Evolutionary conservation across 345 rosid species (phyloP).

Genomic region (Eutrema japonicum): DNA sequence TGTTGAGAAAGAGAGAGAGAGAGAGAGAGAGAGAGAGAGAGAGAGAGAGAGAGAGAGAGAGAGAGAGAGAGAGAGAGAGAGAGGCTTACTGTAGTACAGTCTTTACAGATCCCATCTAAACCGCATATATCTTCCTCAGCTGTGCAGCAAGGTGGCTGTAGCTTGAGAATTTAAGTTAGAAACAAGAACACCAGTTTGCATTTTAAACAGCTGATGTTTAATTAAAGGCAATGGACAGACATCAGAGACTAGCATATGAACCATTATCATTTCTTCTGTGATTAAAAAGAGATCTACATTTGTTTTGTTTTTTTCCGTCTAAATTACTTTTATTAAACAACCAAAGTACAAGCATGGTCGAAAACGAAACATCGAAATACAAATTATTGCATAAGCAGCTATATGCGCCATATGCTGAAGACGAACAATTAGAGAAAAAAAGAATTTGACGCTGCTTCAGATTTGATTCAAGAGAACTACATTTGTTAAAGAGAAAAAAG

Average conservation of each 20-base stretch:
- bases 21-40: constrained; percentile 13
- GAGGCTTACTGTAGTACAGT: constrained; percentile 83
- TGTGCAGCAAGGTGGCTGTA: constrained; percentile 91
- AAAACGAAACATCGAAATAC: no score
- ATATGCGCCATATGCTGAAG: no score
- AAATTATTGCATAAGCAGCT: no score
- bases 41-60: constrained; percentile 8
- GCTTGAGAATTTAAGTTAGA: constrained; percentile 31
- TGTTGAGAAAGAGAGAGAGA: constrained; percentile 10
- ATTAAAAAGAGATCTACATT: constrained; percentile 2
- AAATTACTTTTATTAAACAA: no score
- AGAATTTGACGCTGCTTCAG: no score
- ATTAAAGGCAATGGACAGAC: constrained; percentile 22
- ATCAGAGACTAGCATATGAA: constrained; percentile 20
- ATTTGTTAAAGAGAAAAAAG: not conserved
- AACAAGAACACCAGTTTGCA: constrained; percentile 28
- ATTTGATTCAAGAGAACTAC: no score
- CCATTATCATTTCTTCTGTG: constrained; percentile 21
- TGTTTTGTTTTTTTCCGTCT: no score
- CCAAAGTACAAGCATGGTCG: no score
- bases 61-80: constrained; percentile 5
- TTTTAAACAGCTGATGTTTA: constrained; percentile 31
- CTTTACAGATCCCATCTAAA: constrained; percentile 77
- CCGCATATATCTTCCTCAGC: constrained; percentile 72
- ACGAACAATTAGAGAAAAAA: no score